phyloP scores from a whole-genome alignment of 306 rosid species.

The Sicyos baderoa region DNA sequence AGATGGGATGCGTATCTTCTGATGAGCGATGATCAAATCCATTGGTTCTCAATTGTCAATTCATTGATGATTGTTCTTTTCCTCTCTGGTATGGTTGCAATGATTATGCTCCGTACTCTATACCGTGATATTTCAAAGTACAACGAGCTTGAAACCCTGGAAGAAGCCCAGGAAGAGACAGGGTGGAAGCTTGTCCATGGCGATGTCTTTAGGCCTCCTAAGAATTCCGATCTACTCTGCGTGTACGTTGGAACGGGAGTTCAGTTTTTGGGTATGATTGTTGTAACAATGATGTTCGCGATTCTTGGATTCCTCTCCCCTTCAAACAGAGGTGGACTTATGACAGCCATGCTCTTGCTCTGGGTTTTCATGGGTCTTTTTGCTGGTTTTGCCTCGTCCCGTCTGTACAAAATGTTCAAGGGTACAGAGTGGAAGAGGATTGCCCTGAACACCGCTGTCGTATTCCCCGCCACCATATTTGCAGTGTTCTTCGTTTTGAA shows the following conservation, averaged over 20 bases:
- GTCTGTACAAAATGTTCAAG: constrained; percentile 82
- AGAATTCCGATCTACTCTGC: constrained; percentile 68
- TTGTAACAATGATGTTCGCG: constrained; percentile 92
- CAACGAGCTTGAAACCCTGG: constrained; percentile 96
- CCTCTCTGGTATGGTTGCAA: constrained; percentile 98
- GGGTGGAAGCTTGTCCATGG: constrained; percentile 99
- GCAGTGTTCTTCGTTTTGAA: constrained; percentile 68
- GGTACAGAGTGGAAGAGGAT: constrained; percentile 90
- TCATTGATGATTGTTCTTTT: constrained; percentile 97
- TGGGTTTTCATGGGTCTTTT: constrained; percentile 96
- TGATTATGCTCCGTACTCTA: constrained; percentile 95
- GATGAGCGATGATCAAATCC: constrained; percentile 93
- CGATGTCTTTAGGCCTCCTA: constrained; percentile 92
- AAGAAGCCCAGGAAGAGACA: constrained; percentile 99
- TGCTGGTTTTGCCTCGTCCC: constrained; percentile 81
- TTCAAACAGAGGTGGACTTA: constrained; percentile 91
- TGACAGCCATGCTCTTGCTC: constrained; percentile 97
- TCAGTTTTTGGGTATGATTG: constrained; percentile 82
- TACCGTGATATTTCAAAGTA: constrained; percentile 96
- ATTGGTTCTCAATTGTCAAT: constrained; percentile 93
- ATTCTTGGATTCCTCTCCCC: constrained; percentile 96
- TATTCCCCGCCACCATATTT: constrained; percentile 72
- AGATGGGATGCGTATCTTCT: constrained; percentile 98
- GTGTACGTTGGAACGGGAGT: constrained; percentile 95
- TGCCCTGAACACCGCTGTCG: constrained; percentile 67